Percentiles rank a stretch among this genome's conserved stretches.
These are phyloP conservation scores for Chaetomiaceae sp. DNA, from an alignment of 2,329 filamentous ascomycete species.

Conservation along the genomic window DNA sequence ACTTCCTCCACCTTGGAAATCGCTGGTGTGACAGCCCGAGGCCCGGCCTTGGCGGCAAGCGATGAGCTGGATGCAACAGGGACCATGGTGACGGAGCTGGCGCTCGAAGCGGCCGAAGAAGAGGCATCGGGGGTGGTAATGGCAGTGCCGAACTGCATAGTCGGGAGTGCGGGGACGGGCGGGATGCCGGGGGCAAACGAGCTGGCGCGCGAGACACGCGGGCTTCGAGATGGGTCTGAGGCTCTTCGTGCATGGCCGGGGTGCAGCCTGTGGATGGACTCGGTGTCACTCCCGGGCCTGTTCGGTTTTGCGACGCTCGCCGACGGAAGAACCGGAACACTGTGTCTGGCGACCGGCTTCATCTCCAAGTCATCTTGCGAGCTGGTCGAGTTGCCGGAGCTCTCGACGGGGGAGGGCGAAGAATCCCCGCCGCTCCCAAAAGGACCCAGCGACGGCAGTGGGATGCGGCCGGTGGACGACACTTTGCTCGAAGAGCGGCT, in stretches of 20 bases:
- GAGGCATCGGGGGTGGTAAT: conserved; percentile 13
- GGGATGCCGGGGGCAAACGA: conserved; percentile 22
- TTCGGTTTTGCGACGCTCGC: not conserved
- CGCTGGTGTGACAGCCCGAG: not conserved
- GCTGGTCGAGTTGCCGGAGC: conserved; percentile 35
- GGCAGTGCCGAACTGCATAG: conserved; percentile 21
- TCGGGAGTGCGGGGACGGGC: conserved; percentile 24
- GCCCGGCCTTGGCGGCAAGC: conserved; percentile 9
- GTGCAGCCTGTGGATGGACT: conserved; percentile 25
- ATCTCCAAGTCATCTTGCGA: conserved; percentile 40
- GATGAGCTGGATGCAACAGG: conserved; percentile 19
- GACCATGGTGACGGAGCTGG: conserved; percentile 22
- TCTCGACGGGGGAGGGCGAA: conserved; percentile 30
- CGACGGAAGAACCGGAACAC: conserved; percentile 1
- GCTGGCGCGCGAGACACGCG: conserved; percentile 6
- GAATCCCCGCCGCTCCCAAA: conserved; percentile 16
- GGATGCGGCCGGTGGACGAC: conserved; percentile 25
- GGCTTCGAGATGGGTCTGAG: conserved; percentile 18
- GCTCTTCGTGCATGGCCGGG: conserved; percentile 23
- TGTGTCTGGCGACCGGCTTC: conserved; percentile 26
- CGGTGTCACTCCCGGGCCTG: conserved; percentile 17
- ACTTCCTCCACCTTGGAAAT: conserved; percentile 5
- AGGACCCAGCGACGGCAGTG: conserved; percentile 8
- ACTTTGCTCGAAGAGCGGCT: conserved; percentile 38
- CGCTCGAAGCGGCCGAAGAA: conserved; percentile 15